Conservation (phyloP, 352 stramenopile species). For the Salisapilia sapeloensis region DNA sequence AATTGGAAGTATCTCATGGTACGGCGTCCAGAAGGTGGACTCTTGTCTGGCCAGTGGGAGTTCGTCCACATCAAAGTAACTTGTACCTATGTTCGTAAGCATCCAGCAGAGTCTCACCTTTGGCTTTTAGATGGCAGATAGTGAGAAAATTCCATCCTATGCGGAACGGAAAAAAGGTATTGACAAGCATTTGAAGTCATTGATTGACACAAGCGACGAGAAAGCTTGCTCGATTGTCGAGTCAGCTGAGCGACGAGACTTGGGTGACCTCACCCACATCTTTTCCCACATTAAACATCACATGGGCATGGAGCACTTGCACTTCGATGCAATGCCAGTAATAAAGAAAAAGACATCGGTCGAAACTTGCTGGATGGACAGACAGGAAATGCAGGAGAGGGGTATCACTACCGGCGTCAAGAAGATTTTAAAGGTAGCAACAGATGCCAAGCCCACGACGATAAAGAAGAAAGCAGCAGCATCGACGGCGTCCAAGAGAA, state of each 20-base stretch:
- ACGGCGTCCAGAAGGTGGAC: conserved; percentile 42
- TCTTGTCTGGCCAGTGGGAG: conserved; percentile 80
- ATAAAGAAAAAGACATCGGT: conserved; percentile 1
- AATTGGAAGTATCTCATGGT: conserved; percentile 62
- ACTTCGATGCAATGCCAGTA: conserved; percentile 19
- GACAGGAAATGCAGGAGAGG: conserved; percentile 44
- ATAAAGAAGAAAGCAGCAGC: no score
- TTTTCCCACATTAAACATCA: conserved; percentile 85
- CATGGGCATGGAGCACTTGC: conserved; percentile 78
- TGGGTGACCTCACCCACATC: conserved; percentile 70
- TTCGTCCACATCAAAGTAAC: conserved; percentile 62
- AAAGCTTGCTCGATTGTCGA: conserved; percentile 2
- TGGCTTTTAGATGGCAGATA: conserved; percentile 25
- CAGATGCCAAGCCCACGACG: conserved; percentile 2
- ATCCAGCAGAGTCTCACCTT: no score
- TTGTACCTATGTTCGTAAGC: neutral
- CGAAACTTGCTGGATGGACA: conserved; percentile 54
- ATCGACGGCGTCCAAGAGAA: no score
- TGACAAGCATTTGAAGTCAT: conserved; percentile 12
- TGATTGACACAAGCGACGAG: conserved; percentile 12
- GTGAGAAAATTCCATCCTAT: conserved; percentile 43
- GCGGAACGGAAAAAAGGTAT: conserved; percentile 40
- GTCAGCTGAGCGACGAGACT: conserved; percentile 18
- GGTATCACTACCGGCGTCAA: conserved; percentile 80
- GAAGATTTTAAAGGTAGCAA: conserved; percentile 64